Evolutionary conservation across 2,329 filamentous ascomycete genomes (phyloP).

Genomic region (Colletotrichum sp.): DNA sequence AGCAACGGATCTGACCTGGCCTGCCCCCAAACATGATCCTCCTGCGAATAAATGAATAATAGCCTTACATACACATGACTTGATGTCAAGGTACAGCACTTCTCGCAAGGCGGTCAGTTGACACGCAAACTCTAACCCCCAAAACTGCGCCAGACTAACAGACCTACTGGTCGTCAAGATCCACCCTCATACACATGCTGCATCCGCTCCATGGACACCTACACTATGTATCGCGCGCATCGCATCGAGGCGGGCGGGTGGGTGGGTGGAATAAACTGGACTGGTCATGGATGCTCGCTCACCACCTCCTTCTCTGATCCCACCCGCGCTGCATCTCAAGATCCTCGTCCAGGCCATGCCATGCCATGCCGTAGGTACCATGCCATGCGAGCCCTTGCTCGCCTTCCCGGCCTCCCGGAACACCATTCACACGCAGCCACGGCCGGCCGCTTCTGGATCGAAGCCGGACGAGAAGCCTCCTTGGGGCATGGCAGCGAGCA

Average conservation of each 20-base stretch:
- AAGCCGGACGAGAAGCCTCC: constrained; percentile 11
- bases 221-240: constrained; percentile 16
- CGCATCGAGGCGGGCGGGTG: background rate
- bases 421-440: constrained; percentile 13
- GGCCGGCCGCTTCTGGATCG: constrained; percentile 9
- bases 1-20: background rate
- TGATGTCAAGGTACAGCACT: background rate
- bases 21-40: background rate
- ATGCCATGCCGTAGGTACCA: constrained; percentile 6
- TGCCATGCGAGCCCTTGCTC: constrained; percentile 13
- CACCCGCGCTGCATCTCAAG: constrained; percentile 21
- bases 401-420: constrained; percentile 14
- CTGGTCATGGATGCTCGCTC: constrained; percentile 9
- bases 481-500: constrained; percentile 8
- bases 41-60: background rate
- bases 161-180: constrained; percentile 5
- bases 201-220: constrained; percentile 4
- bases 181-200: constrained; percentile 1
- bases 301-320: constrained; percentile 11
- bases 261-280: background rate
- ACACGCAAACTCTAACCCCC: constrained; percentile 14
- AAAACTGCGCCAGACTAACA: background rate
- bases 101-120: constrained; percentile 16
- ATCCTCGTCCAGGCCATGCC: constrained; percentile 16
- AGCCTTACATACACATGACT: constrained; percentile 8